Evolutionary conservation across 2,329 filamentous ascomycete species (phyloP).

Genomic region (Elsinoe arachidis): DNA sequence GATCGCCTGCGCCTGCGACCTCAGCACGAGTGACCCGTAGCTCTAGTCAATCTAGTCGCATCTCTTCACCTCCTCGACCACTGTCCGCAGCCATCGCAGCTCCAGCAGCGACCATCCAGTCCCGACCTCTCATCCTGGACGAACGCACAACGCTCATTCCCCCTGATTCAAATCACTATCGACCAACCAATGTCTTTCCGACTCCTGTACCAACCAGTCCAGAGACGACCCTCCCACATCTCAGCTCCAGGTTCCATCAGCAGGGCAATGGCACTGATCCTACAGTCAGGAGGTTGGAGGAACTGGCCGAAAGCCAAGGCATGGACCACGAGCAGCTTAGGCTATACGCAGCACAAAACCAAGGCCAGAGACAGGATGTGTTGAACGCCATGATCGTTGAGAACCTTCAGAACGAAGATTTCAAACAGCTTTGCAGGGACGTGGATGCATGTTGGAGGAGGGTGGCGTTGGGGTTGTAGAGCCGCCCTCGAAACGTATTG

Average conservation of each 20-base stretch:
- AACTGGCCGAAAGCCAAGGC: neutral
- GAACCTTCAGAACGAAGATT: slow-evolving; percentile 42
- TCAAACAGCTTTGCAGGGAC: slow-evolving; percentile 44
- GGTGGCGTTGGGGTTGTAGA: slow-evolving; percentile 35
- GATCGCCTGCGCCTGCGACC: neutral
- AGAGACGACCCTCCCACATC: neutral
- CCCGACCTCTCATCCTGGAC: neutral
- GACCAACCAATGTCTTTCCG: neutral
- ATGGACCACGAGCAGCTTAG: slow-evolving; percentile 11
- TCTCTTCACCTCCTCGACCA: neutral
- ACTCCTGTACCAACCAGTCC: neutral
- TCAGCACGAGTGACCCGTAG: neutral
- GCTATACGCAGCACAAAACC: slow-evolving; percentile 32
- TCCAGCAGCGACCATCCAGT: neutral
- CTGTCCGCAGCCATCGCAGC: neutral
- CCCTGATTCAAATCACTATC: neutral
- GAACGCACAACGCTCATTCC: neutral
- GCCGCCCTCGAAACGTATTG: neutral
- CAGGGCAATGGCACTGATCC: neutral
- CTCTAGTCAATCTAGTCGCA: neutral
- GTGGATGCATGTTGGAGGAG: slow-evolving; percentile 42
- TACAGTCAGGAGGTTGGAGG: too few species aligned
- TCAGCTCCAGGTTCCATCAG: neutral
- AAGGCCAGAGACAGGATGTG: slow-evolving; percentile 33
- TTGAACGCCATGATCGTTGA: slow-evolving; percentile 44